These are phyloP conservation scores for Serendipita sp. DNA, from an alignment of 768 basidiomycete species.

Conservation along the genomic window DNA sequence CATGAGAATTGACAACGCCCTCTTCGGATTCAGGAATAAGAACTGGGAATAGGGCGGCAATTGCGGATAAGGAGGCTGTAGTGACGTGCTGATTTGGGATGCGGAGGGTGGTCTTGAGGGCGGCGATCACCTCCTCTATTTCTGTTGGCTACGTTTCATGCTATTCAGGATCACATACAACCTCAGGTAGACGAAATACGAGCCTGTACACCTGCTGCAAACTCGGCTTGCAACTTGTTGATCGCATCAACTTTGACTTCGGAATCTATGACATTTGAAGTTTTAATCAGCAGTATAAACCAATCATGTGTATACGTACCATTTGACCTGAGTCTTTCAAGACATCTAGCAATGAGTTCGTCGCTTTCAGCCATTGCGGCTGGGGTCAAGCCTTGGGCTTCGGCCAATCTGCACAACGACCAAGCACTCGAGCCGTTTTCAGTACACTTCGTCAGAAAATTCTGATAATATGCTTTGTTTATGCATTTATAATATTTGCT, in stretches of 20 bases:
- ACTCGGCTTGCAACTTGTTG: conserved; percentile 57
- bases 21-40: conserved; percentile 24
- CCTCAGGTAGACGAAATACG: conserved; percentile 11
- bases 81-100: conserved; percentile 70
- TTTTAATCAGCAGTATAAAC: conserved; percentile 8
- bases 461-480: not conserved
- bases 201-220: conserved; percentile 59
- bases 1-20: conserved; percentile 21
- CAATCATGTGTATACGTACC: conserved; percentile 8
- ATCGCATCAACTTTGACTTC: conserved; percentile 71
- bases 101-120: conserved; percentile 60
- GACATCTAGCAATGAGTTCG: not conserved
- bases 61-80: conserved; percentile 54
- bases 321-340: not conserved
- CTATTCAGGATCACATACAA: conserved; percentile 8
- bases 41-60: conserved; percentile 50
- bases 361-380: conserved; percentile 25
- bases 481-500: not conserved
- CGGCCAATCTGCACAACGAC: not conserved
- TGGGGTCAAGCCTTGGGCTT: conserved; percentile 17
- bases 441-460: not conserved
- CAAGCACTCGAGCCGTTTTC: not conserved
- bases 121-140: conserved; percentile 48
- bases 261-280: conserved; percentile 35
- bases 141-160: conserved; percentile 44